Evolutionary conservation across 1,139 yeast genomes (phyloP), one percentile per base, ranked within the genome.

Genomic region (Lodderomyces orthopsilosis): DNA sequence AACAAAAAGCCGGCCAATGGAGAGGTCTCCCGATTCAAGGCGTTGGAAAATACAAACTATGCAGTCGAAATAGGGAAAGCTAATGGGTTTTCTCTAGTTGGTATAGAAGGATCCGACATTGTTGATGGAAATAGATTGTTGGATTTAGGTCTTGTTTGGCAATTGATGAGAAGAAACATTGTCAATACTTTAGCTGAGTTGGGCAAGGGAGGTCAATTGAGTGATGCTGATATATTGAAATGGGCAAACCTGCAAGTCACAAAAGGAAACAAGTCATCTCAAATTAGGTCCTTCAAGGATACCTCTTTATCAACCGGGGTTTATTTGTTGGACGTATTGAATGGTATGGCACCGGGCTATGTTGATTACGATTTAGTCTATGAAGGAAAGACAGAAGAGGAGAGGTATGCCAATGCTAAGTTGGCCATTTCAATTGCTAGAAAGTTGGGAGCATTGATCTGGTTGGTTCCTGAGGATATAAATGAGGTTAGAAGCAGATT

Each of bases 381-480:
- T 45, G 79, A 84, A 46, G 95, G 95, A 26, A 63, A 66, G 38
- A 51, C 65, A 5, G 95, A 85, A 26, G 97, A 90, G 51, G 95
- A 90, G 55, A 80, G 77, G 61, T 88, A 89, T 58, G 96, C 96
- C 35, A 93, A 93, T 63, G 98, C 98, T 26, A 87, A 87, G 70
- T 79, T 93, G 65, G 98, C 98, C 23, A 93, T 93, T 63, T 93
- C 98, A 2, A 93, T 93, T 60, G 98, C 98, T 30, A 86, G 99
- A 77, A 93, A 94, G 66, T 72, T 93, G 54, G 99, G 99, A 47
- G 98, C 97, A 37, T 81, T 94, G 63, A 93, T 93, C 57, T 93
- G 98, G 97, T 77, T 93, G 57, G 96, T 93, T 23, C 99, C 99
- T n/a, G 99, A 93, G 66, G 99, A 93, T 71, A 93, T 93, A 58